A percentile compares a stretch with the other conserved stretches of the same genome.
phyloP scores from a whole-genome alignment of 2,329 filamentous ascomycete species.

The Sclerotinia glacialis region DNA sequence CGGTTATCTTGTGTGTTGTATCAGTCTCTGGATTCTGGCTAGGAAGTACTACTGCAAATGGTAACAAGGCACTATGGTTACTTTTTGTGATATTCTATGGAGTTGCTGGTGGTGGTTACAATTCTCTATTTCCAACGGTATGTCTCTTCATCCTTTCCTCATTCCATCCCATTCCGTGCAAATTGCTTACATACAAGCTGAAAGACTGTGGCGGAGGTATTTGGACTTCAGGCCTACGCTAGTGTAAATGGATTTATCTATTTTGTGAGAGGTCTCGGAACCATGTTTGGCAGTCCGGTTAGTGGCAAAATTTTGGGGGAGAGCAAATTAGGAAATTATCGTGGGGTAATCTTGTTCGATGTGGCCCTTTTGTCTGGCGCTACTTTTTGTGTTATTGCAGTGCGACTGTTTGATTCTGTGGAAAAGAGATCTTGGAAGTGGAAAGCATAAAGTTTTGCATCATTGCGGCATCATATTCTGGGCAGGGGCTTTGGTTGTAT shows the following conservation, averaged over 20 bases:
- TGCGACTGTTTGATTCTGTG: slow-evolving; percentile 44
- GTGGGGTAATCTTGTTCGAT: slow-evolving; percentile 43
- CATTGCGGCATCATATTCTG: neutral
- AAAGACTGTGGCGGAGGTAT: slow-evolving; percentile 47
- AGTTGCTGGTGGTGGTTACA: slow-evolving; percentile 46
- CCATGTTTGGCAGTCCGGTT: slow-evolving; percentile 47
- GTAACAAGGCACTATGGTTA: slow-evolving; percentile 42
- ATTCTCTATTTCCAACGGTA: slow-evolving; percentile 46
- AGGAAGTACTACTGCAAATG: slow-evolving; percentile 33
- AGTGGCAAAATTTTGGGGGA: slow-evolving; percentile 45
- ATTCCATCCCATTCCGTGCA: neutral
- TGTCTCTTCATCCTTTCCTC: slow-evolving; percentile 1
- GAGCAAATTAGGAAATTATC: slow-evolving; percentile 40
- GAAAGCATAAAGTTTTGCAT: slow-evolving; percentile 36
- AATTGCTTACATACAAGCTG: slow-evolving; percentile 1
- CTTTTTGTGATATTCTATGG: slow-evolving; percentile 46
- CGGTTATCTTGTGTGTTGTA: slow-evolving; percentile 41
- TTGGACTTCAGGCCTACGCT: slow-evolving; percentile 48
- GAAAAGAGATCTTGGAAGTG: slow-evolving; percentile 44
- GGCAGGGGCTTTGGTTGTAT: neutral
- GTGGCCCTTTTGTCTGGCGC: slow-evolving; percentile 42
- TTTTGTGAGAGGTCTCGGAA: slow-evolving; percentile 46
- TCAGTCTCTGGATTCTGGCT: slow-evolving; percentile 44
- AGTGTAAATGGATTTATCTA: slow-evolving; percentile 49
- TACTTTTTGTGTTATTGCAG: slow-evolving; percentile 43